Evolutionary conservation across 257 asterid species (phyloP), one percentile per base, ranked within the genome.

Genomic region (Solanum piurae): DNA sequence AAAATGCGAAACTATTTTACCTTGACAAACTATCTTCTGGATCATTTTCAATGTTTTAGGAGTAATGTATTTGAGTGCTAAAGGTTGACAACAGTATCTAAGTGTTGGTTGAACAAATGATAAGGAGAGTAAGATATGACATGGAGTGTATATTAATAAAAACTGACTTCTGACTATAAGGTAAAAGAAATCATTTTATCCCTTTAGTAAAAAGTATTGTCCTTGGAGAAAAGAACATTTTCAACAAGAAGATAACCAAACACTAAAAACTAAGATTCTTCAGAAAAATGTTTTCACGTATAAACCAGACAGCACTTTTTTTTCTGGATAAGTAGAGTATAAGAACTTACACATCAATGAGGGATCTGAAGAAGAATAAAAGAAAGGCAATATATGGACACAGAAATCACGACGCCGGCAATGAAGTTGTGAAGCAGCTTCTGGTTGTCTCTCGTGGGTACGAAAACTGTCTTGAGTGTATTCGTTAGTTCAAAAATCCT

Each of bases 401-500:
- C 89, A 44, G 94, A 91, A 90, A 95, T 92, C 87, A 89, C 90
- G 42, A 83, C 89, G 44, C 94, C 99, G 9, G 98, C 96, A 83
- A 91, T 72, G 88, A 93, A 90, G 90, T 97, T 97, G 92, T 93
- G 86, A 71, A 95, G 86, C 69, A 97, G 93, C 90, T 88, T 94
- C 91, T 89, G 91, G 74, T 93, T 91, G 84, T 97, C 98, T 91
- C 93, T 93, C 21, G 96, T 89, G 88, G 98, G 99, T 88, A 97
- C 25, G 88, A 97, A 97, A 77, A 94, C 98, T 25, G 92, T 88
- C 90, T 97, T 97, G 62, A 97, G 98, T 7, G 92, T 93, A 91
- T 95, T 97, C 42, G 99, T 95, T 86, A 97, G 95, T 90, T 95
- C 99, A 91, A 97, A 97, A 83, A 97, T 89, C 80, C 99, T 91